Percentiles rank a stretch among this genome's conserved stretches.
Conservation (phyloP, 78 protist species). For the Speleostelium caveatum region DNA sequence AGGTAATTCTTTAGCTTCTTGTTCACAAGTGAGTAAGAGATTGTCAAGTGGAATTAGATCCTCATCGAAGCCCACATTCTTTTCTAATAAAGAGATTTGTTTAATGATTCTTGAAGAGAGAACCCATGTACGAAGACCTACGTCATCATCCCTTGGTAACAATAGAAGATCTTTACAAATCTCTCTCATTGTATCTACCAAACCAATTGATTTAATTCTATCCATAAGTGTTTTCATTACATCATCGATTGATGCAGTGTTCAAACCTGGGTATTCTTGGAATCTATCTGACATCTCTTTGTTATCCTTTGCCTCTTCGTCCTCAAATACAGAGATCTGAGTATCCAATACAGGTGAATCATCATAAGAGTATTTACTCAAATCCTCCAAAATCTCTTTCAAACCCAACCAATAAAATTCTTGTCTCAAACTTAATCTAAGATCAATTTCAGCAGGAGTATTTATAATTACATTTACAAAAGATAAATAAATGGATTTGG, state of each 20-base stretch:
- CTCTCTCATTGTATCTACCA: constrained; percentile 53
- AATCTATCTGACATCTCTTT: constrained; percentile 74
- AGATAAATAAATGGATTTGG: constrained; percentile 69
- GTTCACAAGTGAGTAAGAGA: constrained; percentile 66
- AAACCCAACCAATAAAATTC: constrained; percentile 80
- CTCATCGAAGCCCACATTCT: constrained; percentile 59
- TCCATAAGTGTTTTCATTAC: constrained; percentile 46
- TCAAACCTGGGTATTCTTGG: constrained; percentile 35
- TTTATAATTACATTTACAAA: constrained; percentile 66
- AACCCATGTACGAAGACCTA: constrained; percentile 64
- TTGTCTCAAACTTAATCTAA: constrained; percentile 50
- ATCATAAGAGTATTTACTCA: constrained; percentile 54
- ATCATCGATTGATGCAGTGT: constrained; percentile 21
- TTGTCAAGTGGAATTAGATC: constrained; percentile 56
- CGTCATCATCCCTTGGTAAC: constrained; percentile 40
- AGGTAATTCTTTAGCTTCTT: constrained; percentile 72
- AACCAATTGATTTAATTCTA: constrained; percentile 28
- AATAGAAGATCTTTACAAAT: constrained; percentile 64
- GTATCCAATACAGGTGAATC: constrained; percentile 71
- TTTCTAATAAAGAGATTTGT: constrained; percentile 65
- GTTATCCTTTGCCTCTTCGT: constrained; percentile 65
- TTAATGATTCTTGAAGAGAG: constrained; percentile 62
- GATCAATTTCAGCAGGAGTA: constrained; percentile 67
- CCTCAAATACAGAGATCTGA: constrained; percentile 74
- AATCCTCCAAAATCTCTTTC: constrained; percentile 48